Evolutionary conservation across 164 flowering plant species (phyloP), one percentile per base, ranked within the genome.

Genomic region (Piper betle): DNA sequence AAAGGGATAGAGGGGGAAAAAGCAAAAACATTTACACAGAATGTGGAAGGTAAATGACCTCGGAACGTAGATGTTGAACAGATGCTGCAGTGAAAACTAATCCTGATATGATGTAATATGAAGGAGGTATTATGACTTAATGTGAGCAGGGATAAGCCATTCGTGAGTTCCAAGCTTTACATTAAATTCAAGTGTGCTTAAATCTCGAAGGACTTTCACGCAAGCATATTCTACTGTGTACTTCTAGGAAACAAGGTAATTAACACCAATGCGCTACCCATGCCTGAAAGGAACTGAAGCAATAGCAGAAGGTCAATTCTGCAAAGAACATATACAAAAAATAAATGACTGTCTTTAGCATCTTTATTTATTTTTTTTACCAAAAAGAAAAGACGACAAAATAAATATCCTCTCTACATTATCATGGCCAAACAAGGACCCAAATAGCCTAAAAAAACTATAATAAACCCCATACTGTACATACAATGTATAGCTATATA

Each of bases 181-280:
- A 53, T 76, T 70, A 70, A 87, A 91, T 38, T 72, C 72, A 48
- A 76, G 72, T 58, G 71, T 78, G 67, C 78, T 62, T 43, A 83
- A 78, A 66, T 83, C 64, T 6, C 97, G 87, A 15, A 91, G 86
- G 67, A 91, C 91, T 75, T 79, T 81, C 46, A 91, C 72, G 20
- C 25, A 62, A 19, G 97, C 91, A 70, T 39, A 68, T 39, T 91
- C 97, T 59, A 96, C 96, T 46, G 97, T 80, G 72, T 89, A 90
- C 66, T 93, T 93, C 66, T 90, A 95, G 38, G 33, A 25, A 25
- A 25, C 81, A 62, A 93, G 97, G 72, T 93, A 93, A 68, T 97
- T 90, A 75, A 90, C 90, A 41, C 94, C 97, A 58, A 93, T 93
- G 25, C 99, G 96, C 78, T 93, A 97, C 38, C 96, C 96, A 74